Percentiles rank a stretch among this genome's conserved stretches.
Conservation (phyloP, 805 yeast species). For the Candida endomychidarum region DNA sequence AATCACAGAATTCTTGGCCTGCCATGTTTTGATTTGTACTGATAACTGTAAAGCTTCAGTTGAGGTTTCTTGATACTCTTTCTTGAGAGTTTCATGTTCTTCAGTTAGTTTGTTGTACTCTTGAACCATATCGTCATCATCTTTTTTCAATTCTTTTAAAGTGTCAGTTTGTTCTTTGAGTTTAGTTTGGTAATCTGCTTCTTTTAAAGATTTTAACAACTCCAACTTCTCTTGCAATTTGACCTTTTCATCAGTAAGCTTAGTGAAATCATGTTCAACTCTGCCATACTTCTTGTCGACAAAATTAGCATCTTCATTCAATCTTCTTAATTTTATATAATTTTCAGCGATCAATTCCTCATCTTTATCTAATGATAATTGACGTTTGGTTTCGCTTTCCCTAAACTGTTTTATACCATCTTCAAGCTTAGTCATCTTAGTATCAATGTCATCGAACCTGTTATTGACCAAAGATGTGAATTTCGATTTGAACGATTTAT, state of each 20-base stretch:
- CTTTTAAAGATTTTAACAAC: slow-evolving; percentile 9
- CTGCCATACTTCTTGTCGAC: slow-evolving; percentile 33
- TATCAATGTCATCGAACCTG: slow-evolving; percentile 23
- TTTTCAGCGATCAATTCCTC: slow-evolving; percentile 33
- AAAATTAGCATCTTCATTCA: slow-evolving; percentile 35
- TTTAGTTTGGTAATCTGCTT: slow-evolving; percentile 4
- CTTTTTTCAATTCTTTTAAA: slow-evolving; percentile 26
- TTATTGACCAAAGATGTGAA: slow-evolving; percentile 28
- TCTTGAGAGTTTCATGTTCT: slow-evolving; percentile 31
- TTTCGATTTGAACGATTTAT: slow-evolving; percentile 27
- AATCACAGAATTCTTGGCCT: slow-evolving; percentile 20
- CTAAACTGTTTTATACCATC: slow-evolving; percentile 24
- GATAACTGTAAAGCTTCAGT: slow-evolving; percentile 33
- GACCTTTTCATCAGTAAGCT: slow-evolving; percentile 17
- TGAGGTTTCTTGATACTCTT: slow-evolving; percentile 35
- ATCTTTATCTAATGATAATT: slow-evolving; percentile 30
- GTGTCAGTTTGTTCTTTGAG: slow-evolving; percentile 22
- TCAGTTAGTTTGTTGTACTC: slow-evolving; percentile 27
- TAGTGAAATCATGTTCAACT: slow-evolving; percentile 30
- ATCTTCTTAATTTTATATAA: slow-evolving; percentile 30
- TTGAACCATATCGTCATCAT: slow-evolving; percentile 21
- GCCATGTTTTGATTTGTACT: slow-evolving; percentile 19
- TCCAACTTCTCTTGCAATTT: slow-evolving; percentile 16
- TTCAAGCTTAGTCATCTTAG: slow-evolving; percentile 11
- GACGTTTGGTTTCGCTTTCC: slow-evolving; percentile 29